Evolutionary conservation across 352 stramenopile genomes (phyloP), one percentile per base, ranked within the genome.

Genomic region (Phytophthora ohioensis): DNA sequence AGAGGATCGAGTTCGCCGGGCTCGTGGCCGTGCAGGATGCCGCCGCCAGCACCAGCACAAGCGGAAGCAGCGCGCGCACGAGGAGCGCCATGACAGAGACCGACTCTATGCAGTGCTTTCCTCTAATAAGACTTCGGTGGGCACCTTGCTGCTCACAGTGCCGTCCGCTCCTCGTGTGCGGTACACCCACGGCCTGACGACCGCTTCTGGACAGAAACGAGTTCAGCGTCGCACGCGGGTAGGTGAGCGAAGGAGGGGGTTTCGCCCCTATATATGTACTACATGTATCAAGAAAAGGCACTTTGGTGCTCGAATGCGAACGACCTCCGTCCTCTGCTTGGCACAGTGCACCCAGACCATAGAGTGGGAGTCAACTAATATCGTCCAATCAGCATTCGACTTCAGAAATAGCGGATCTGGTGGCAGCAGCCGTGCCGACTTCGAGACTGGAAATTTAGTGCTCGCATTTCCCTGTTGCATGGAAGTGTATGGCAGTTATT

Each of bases 1-100:
- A 84, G 10, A 77, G 65, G 11, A 90, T 76, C 54, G 78, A 66
- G 41, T 79, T 57, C 48, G 75, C 67, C 34, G 76, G 67, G 56
- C 71, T 78, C 38, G 54, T 75, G 47, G 81, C 78, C 31, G 32
- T 17, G 12, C 59, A 66, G 10, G 27, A 30, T 35, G 43, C 27
- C 32, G 5, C 15, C 35, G 17, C n/a, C 4, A 48, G 34, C 31
- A 32, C 45, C 34, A 67, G 38, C 46, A 71, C 15, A 42, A 75
- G 67, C 39, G 75, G 51, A 42, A 75, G 67, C 39, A 77, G 51
- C 32, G 41, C 53, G 43, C 64, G 52, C 43, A 58, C 30, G 31
- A 62, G 48, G n/a, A 73, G 38, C 64, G 38, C 32, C 69, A 76
- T 76, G 46, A 46, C 34, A 49, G 49, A 51, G 39, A 66, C 31